Percentiles rank a stretch among this genome's conserved stretches.
Evolutionary conservation across 306 rosid species (phyloP).

Genomic region (Delonix regia): DNA sequence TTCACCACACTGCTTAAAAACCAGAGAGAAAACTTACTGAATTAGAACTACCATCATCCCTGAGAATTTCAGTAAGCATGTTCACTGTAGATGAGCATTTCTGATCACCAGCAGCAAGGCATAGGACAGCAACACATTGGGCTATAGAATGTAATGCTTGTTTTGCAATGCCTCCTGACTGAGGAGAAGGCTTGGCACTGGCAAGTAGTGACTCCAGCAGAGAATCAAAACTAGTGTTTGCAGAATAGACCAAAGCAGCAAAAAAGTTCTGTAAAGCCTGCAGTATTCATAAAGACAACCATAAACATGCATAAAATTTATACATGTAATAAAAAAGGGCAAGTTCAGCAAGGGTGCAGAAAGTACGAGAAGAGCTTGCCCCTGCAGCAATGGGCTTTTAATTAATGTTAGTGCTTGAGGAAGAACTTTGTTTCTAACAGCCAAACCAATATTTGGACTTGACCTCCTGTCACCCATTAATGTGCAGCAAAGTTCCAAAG

Average conservation of each 20-base stretch:
- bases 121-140: constrained; percentile 94
- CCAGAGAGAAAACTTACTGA: constrained; percentile 54
- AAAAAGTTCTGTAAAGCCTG: constrained; percentile 95
- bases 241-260: constrained; percentile 89
- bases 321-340: constrained; percentile 4
- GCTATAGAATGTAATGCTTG: constrained; percentile 97
- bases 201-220: constrained; percentile 88
- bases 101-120: constrained; percentile 96
- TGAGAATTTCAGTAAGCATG: constrained; percentile 94
- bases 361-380: constrained; percentile 90
- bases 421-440: constrained; percentile 96
- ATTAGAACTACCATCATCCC: constrained; percentile 75
- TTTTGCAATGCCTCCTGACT: constrained; percentile 95
- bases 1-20: constrained; percentile 10
- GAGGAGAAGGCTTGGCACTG: constrained; percentile 94
- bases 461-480: constrained; percentile 97
- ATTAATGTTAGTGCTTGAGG: constrained; percentile 90
- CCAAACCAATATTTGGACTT: constrained; percentile 83
- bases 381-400: constrained; percentile 95
- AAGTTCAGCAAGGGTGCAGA: constrained; percentile 30
- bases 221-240: constrained; percentile 93
- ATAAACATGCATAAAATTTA: constrained; percentile 35
- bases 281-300: constrained; percentile 34
- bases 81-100: constrained; percentile 86
- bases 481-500: constrained; percentile 96